Conservation (phyloP, 1,284 basidiomycete species). For the Kwoniella shivajii region DNA sequence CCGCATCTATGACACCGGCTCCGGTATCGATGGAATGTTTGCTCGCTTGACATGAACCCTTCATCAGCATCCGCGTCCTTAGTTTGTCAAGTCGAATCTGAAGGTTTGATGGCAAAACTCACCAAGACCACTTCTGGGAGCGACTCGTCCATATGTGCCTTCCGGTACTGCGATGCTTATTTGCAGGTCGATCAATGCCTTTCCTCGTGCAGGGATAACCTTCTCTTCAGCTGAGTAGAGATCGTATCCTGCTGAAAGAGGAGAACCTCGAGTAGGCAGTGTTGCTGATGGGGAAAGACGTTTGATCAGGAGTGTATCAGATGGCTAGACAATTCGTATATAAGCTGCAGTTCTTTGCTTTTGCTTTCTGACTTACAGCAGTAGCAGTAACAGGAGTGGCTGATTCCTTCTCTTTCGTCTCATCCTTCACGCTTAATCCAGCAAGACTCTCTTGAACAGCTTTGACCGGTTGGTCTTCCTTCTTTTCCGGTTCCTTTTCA, state of each 20-base stretch:
- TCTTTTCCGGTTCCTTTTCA: conserved; percentile 21
- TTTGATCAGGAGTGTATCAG: conserved; percentile 72
- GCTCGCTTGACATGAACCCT: conserved; percentile 62
- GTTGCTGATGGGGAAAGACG: conserved; percentile 78
- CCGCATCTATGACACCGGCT: conserved; percentile 95
- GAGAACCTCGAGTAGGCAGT: conserved; percentile 84
- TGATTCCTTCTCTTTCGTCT: conserved; percentile 14
- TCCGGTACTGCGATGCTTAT: conserved; percentile 93
- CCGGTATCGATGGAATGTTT: conserved; percentile 99
- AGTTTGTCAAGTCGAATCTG: too few relatives aligned
- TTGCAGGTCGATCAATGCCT: conserved; percentile 88
- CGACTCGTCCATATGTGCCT: conserved; percentile 94
- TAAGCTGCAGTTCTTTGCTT: neutral
- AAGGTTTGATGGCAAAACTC: too few relatives aligned
- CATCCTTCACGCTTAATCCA: conserved; percentile 10
- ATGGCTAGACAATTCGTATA: conserved; percentile 23
- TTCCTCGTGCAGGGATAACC: conserved; percentile 77
- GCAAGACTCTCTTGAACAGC: conserved; percentile 12
- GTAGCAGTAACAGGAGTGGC: conserved; percentile 15
- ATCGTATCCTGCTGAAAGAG: conserved; percentile 91
- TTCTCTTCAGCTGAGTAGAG: conserved; percentile 83
- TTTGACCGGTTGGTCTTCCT: conserved; percentile 9
- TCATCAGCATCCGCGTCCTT: neutral
- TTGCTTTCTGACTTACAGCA: neutral
- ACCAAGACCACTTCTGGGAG: conserved; percentile 95